Conservation (phyloP, 768 basidiomycete species). For the Podaxis mareebaensis region DNA sequence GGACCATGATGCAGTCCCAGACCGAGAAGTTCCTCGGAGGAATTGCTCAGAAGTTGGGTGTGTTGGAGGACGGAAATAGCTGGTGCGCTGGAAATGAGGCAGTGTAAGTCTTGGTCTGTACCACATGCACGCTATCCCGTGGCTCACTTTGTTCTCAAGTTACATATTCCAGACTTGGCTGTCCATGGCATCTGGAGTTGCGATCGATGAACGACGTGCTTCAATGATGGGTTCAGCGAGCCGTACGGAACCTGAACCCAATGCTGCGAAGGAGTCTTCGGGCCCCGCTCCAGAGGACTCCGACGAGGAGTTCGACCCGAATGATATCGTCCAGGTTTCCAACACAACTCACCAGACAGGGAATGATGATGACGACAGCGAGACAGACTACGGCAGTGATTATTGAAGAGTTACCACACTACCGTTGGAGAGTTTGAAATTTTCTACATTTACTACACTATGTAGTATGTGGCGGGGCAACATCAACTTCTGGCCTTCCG, state of each 20-base stretch:
- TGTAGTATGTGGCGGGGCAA: background rate
- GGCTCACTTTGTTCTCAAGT: conserved; percentile 24
- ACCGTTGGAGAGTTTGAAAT: background rate
- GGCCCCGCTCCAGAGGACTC: conserved; percentile 20
- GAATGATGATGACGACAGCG: conserved; percentile 18
- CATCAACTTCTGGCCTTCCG: background rate
- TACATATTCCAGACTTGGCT: conserved; percentile 44
- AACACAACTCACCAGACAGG: background rate
- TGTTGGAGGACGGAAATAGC: conserved; percentile 30
- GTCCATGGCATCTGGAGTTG: conserved; percentile 43
- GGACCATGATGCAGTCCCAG: conserved; percentile 37
- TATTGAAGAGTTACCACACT: background rate
- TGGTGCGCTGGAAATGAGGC: conserved; percentile 57
- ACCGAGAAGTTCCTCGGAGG: conserved; percentile 23
- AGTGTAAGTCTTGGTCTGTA: conserved; percentile 32
- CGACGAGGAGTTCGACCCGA: conserved; percentile 36
- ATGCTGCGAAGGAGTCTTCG: background rate
- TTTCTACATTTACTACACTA: background rate
- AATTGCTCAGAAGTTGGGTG: conserved; percentile 34
- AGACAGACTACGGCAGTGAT: conserved; percentile 24
- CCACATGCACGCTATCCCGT: background rate
- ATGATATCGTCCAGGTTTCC: conserved; percentile 24
- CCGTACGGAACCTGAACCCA: background rate
- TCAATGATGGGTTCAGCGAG: conserved; percentile 12
- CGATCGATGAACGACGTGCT: conserved; percentile 49